Conservation (phyloP, 148 eudicot species). For the Gaultheria prostrata region DNA sequence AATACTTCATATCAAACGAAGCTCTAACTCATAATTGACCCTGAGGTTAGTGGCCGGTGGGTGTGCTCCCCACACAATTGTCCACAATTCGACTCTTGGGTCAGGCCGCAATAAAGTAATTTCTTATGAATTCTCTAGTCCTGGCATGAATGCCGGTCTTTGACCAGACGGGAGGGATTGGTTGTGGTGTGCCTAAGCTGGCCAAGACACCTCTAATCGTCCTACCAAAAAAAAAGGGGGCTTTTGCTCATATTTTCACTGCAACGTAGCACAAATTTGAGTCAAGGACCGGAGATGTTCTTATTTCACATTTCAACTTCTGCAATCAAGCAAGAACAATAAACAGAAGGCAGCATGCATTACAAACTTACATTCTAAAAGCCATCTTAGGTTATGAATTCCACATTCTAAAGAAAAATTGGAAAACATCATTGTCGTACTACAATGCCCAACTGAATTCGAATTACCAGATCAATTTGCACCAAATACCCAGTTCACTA, state of each 20-base stretch:
- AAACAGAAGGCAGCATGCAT: not conserved
- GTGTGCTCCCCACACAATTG: no score
- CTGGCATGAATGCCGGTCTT: no score
- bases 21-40: not conserved
- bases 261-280: not conserved
- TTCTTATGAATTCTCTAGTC: no score
- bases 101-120: no score
- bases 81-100: no score
- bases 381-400: not conserved
- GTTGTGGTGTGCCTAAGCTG: no score
- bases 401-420: not conserved
- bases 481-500: not conserved
- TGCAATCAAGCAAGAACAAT: constrained; percentile 7
- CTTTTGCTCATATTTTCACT: not conserved
- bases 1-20: not conserved
- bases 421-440: not conserved
- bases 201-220: no score
- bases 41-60: no score
- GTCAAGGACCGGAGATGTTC: not conserved
- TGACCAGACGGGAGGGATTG: no score
- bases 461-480: not conserved
- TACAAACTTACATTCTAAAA: not conserved
- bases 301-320: not conserved
- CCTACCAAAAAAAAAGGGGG: no score
- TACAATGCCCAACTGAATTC: not conserved